These are phyloP conservation scores for Dendrobium officinale DNA, from an alignment of 106 monocot species.

Conservation along the genomic window DNA sequence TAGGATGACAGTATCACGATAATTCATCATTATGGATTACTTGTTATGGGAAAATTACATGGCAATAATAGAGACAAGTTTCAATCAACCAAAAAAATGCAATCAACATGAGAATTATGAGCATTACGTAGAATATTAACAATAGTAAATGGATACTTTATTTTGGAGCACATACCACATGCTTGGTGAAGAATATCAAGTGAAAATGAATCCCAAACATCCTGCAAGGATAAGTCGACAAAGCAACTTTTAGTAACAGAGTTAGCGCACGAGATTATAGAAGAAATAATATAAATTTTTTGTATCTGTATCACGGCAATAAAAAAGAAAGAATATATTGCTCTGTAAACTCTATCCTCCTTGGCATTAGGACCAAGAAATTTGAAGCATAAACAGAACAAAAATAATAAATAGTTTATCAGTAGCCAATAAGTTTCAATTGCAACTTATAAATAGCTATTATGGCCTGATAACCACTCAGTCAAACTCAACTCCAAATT, in stretches of 20 bases:
- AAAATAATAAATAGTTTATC: not conserved
- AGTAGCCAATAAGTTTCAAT: not conserved
- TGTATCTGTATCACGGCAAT: not conserved
- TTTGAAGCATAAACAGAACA: not conserved
- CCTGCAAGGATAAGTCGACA: slow-evolving; percentile 27
- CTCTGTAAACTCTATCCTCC: not conserved
- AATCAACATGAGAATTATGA: slow-evolving; percentile 2
- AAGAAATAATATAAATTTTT: not conserved
- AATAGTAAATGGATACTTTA: not conserved
- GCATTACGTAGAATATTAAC: not conserved
- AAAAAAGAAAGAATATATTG: not conserved
- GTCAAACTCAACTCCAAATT: not conserved
- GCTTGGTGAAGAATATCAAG: slow-evolving; percentile 78
- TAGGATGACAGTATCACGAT: not conserved
- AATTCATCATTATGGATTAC: not conserved
- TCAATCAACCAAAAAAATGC: not conserved
- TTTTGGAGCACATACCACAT: slow-evolving; percentile 55
- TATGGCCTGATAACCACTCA: not conserved
- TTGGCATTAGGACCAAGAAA: not conserved
- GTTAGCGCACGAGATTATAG: not conserved
- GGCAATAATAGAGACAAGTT: not conserved
- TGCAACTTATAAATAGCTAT: not conserved
- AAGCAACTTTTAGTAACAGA: slow-evolving; percentile 5
- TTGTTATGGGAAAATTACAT: not conserved
- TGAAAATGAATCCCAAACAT: slow-evolving; percentile 85